phyloP scores from a whole-genome alignment of 2,329 filamentous ascomycete genomes.

The Eutypella sp. region DNA sequence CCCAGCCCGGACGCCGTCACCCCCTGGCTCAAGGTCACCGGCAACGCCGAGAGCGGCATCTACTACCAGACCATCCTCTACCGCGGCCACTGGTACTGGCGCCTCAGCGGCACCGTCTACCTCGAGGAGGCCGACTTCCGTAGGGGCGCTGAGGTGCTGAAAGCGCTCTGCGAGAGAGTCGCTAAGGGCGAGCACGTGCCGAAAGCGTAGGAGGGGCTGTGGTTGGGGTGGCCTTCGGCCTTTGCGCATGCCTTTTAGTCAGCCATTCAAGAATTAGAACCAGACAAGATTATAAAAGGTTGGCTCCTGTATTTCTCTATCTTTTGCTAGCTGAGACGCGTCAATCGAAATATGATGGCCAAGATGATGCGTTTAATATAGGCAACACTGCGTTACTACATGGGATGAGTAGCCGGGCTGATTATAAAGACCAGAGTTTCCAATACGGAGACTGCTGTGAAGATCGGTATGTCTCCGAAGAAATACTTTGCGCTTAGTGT shows the following conservation, averaged over 20 bases:
- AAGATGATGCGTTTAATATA: too few species aligned
- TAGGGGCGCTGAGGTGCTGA: constrained; percentile 18
- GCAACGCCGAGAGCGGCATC: constrained; percentile 42
- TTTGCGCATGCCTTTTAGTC: too few species aligned
- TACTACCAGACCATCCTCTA: constrained; percentile 55
- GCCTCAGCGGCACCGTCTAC: constrained; percentile 61
- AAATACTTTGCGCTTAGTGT: too few species aligned
- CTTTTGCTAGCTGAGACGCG: too few species aligned
- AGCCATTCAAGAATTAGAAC: not conserved
- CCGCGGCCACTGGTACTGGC: constrained; percentile 51
- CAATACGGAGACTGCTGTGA: too few species aligned
- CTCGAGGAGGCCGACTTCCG: constrained; percentile 56
- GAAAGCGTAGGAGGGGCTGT: not conserved
- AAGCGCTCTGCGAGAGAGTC: constrained; percentile 34
- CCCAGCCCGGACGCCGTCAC: constrained; percentile 30
- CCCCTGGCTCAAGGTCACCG: constrained; percentile 39
- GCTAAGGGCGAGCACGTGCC: constrained; percentile 30
- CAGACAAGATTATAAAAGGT: too few species aligned
- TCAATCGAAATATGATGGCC: too few species aligned
- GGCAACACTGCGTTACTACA: too few species aligned
- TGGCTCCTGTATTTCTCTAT: too few species aligned
- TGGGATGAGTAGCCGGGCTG: too few species aligned
- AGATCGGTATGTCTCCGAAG: too few species aligned
- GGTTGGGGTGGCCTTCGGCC: not conserved
- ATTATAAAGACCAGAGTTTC: too few species aligned